Evolutionary conservation across 108 stramenopile genomes (phyloP), one percentile per base, ranked within the genome.

Genomic region (Parietichytrium sp.): DNA sequence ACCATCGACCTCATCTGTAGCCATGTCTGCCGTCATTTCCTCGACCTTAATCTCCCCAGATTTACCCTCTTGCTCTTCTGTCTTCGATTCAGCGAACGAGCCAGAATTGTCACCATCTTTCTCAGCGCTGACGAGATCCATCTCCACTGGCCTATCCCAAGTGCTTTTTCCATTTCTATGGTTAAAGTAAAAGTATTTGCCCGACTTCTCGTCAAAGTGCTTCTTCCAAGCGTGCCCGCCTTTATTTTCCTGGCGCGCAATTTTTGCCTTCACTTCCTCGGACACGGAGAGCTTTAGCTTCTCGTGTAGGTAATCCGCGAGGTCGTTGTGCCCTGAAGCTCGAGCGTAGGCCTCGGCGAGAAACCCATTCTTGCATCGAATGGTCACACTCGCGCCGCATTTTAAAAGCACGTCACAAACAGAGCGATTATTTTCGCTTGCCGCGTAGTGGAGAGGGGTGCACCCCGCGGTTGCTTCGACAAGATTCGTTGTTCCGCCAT

Each of bases 271-370:
- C 49, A 50, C n/a, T 18, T 50, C 49, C 16, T 18, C 18, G 18
- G 49, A 50, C 49, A 50, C n/a, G 16, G 49, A 50, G n/a, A n/a
- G 18, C n/a, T 50, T 50, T 27, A n/a, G 26, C 15, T 15, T 72
- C 8, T 38, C 29, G 61, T 72, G 61, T 7, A 72, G 20, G 13
- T 18, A 13, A 25, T 72, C 61, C 12, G 61, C 61, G 61, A 72
- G 61, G 6, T 27, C 38, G 61, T 72, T 27, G 42, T 72, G 61
- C 23, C 61, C 61, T 6, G 61, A 47, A 0, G 61, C 61, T 6
- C 61, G 61, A 31, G 61, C 61, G 20, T 72, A 72, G 10, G 61
- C 61, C 33, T 72, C 61, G 15, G 61, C 20, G 20, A 38, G 33
- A 38, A 45, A 72, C 20, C 61, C 61, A 16, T 72, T 16, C 13